Base-by-base conservation (phyloP, 208 protist genomes). In the Naegleria fowleri region DNA sequence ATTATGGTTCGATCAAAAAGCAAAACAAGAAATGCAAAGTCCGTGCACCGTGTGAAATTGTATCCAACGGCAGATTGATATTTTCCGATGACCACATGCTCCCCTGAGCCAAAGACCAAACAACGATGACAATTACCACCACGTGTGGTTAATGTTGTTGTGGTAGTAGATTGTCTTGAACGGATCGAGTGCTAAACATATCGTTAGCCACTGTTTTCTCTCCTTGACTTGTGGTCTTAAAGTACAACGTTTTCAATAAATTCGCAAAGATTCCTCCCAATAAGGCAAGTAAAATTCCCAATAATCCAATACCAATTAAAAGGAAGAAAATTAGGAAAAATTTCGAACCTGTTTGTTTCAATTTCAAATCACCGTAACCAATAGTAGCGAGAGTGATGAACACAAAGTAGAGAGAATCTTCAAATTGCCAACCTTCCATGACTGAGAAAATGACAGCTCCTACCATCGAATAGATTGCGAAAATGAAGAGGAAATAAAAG, bases 301-400 rank as follows among this genome's bases (percentile, higher is more conserved):
- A 67, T 29, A 67, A 29, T 1, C 55, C 55, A 29, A 67, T 67
- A 29, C 55, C 55, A 67, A 15, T 29, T 29, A 67, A 29, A 67
- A 67, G 11, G 22, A 67, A 67, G 55, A 67, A 67, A 29, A 67
- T 67, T 29, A 84, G 39, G 33, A 88, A 88, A 39, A 88, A n/a
- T 88, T 58, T 51, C 0, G 36, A 36, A 58, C 41, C 84, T n/a
- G n/a, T 9, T 38, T 36, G 51, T 58, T 58, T 33, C 22, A 38
- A 29, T 39, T 51, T n/a, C 6, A 58, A 36, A 88, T 88, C 84
- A 19, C 84, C 84, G 36, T 88, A 88, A 19, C 84, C 84, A 88
- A 88, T 55, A 25, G 84, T 88, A 38, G 84, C 33, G 0, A 88
- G 41, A 39, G 84, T 88, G 16, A 88, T 38, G 29, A 48, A 88